These are phyloP conservation scores for Nakaseomyces nivariensis DNA, from an alignment of 1,139 yeast genomes.

Conservation along the genomic window DNA sequence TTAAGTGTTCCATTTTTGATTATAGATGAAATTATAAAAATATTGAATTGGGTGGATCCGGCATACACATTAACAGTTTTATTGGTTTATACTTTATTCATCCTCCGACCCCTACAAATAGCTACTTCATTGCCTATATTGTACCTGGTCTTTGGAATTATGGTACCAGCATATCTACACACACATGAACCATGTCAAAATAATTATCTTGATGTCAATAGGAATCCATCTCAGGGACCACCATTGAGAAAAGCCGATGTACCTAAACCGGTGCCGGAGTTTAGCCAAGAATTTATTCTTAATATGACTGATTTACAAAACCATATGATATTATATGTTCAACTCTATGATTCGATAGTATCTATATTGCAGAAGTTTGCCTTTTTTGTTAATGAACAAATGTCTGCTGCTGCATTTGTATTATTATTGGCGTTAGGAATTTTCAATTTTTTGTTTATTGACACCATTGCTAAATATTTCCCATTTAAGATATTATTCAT, in stretches of 20 bases:
- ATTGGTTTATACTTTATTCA: constrained; percentile 44
- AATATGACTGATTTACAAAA: constrained; percentile 81
- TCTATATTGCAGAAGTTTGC: constrained; percentile 47
- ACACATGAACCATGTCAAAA: constrained; percentile 30
- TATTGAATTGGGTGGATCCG: constrained; percentile 59
- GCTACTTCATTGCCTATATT: constrained; percentile 45
- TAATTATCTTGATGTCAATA: constrained; percentile 34
- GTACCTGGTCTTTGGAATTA: constrained; percentile 42
- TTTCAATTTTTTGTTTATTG: constrained; percentile 31
- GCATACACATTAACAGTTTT: constrained; percentile 52
- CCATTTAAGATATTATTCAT: constrained; percentile 37
- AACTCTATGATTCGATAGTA: constrained; percentile 49
- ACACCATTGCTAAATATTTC: constrained; percentile 19
- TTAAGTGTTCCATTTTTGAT: constrained; percentile 49
- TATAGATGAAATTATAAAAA: constrained; percentile 44
- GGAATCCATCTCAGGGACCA: constrained; percentile 48
- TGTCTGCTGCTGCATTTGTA: constrained; percentile 47
- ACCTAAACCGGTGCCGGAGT: constrained; percentile 72
- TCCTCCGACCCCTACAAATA: constrained; percentile 53
- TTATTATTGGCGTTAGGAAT: constrained; percentile 27
- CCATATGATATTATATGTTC: constrained; percentile 60
- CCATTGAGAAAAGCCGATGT: constrained; percentile 38
- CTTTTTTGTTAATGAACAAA: constrained; percentile 54
- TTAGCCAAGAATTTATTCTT: constrained; percentile 66
- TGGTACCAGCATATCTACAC: constrained; percentile 60